Conservation (phyloP, 2,329 filamentous ascomycete species). For the Epichloe aotearoae region DNA sequence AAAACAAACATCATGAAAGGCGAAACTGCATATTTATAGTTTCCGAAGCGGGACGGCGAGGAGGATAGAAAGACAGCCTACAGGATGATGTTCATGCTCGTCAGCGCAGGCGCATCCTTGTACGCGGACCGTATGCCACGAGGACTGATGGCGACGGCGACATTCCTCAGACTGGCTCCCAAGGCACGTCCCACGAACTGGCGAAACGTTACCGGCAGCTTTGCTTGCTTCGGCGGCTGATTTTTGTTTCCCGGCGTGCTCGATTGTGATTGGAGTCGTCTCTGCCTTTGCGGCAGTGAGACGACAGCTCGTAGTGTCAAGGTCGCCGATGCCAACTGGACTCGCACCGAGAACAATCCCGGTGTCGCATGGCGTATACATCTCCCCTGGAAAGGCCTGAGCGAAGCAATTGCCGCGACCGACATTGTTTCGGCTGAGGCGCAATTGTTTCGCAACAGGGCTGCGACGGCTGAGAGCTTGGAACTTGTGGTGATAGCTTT, state of each 20-base stretch:
- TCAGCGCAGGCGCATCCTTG: constrained; percentile 19
- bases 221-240: constrained; percentile 8
- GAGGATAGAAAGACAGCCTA: constrained; percentile 8
- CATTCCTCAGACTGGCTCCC: constrained; percentile 21
- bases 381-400: constrained; percentile 18
- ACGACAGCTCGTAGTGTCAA: constrained; percentile 18
- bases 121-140: constrained; percentile 22
- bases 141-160: constrained; percentile 21
- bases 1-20: background rate
- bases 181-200: constrained; percentile 18
- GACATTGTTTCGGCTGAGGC: constrained; percentile 15
- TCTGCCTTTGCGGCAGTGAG: constrained; percentile 14
- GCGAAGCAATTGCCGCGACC: constrained; percentile 19
- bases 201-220: constrained; percentile 20
- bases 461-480: background rate
- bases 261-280: constrained; percentile 18
- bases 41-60: background rate
- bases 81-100: constrained; percentile 18
- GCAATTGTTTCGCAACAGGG: background rate
- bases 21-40: background rate
- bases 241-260: constrained; percentile 8
- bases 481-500: background rate
- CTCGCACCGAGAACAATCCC: constrained; percentile 20
- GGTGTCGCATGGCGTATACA: constrained; percentile 17
- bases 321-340: constrained; percentile 16